Evolutionary conservation across 495 filamentous ascomycete species (phyloP), one percentile per base, ranked within the genome.

Genomic region (Podospora pseudopauciseta): DNA sequence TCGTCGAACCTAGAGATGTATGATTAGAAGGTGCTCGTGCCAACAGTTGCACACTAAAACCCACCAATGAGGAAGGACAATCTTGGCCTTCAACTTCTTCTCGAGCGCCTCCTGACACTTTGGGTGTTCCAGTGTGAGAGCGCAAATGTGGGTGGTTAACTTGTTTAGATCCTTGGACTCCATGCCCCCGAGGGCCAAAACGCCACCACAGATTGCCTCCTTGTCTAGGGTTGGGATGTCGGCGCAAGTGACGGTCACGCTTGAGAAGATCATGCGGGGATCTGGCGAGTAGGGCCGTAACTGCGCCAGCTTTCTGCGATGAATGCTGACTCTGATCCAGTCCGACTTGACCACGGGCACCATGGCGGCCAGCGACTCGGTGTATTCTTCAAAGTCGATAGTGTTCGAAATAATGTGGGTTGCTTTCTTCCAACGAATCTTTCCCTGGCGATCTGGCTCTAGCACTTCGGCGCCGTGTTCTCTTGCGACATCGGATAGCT

Each of bases 61-160:
- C 15, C 9, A 49, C 95, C 96, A 98, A 75, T 99, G 96, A 32
- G 96, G 96, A 62, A 98, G 82, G n/a, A 99, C 91, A 66, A 96
- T 89, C 76, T 92, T 93, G 78, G 85, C 85, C 56, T 86, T 87
- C 26, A 91, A 77, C 54, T 84, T 87, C 77, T 88, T 97, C 0
- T 79, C 77, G 54, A 80, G 34, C 0, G 89, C 89, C 53, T 88
- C 73, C 68, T 83, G 77, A 69, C 92, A 94, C 77, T 93, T 95
- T 2, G 81, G 81, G 74, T 88, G 81, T 67, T 94, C 90, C 75
- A 90, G 80, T 4, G 88, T 90, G 71, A 97, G 78, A 5, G 96
- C 93, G 44, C 96, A 92, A 68, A 98, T 83, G 78, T 99, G 95
- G 2, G 95, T 99, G 7, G 90, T 90, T 72, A 87, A 72, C 57